These are phyloP conservation scores for Solanum paucissectum DNA, from an alignment of 257 asterid species.

Conservation along the genomic window DNA sequence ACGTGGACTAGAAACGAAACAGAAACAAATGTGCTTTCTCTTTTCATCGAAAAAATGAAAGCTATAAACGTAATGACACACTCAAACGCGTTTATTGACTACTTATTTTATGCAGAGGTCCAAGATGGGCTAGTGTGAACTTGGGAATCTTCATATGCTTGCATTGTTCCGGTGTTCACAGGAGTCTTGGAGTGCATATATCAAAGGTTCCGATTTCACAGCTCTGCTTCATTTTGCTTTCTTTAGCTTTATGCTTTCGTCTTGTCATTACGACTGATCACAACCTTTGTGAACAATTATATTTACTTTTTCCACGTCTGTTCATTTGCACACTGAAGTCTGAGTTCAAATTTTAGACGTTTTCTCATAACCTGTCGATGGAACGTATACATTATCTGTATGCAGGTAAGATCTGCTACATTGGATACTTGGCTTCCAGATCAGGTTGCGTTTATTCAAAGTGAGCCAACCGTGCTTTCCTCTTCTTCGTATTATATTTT, in stretches of 20 bases:
- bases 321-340: background rate
- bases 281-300: background rate
- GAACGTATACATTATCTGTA: background rate
- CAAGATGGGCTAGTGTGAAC: conserved; percentile 44
- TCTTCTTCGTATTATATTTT: background rate
- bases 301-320: background rate
- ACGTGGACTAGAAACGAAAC: background rate
- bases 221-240: background rate
- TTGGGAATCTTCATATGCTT: conserved; percentile 35
- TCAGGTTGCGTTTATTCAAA: conserved; percentile 29
- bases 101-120: conserved; percentile 16
- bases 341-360: background rate
- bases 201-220: conserved; percentile 19
- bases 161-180: conserved; percentile 36
- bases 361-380: background rate
- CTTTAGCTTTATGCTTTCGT: background rate
- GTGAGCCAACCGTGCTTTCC: conserved; percentile 4
- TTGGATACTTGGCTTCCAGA: conserved; percentile 46
- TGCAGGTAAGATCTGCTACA: conserved; percentile 37
- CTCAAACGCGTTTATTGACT: background rate
- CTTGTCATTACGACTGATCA: background rate
- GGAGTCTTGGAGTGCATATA: conserved; percentile 39
- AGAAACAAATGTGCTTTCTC: background rate
- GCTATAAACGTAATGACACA: background rate
- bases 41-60: background rate